phyloP scores from a whole-genome alignment of 192 early-diverging fungal species.

The Backusella mclennaniae region DNA sequence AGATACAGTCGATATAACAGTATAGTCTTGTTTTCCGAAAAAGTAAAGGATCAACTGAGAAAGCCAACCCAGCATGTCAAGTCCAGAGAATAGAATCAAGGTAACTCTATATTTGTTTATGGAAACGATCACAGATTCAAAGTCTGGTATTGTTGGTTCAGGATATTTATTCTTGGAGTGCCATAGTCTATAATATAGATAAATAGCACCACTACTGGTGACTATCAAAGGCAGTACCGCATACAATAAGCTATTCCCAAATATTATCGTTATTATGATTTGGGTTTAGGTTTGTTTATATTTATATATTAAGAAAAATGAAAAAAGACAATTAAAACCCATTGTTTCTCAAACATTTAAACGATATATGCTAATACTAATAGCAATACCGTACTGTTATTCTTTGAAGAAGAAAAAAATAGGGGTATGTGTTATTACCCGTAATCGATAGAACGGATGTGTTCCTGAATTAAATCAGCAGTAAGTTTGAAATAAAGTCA shows the following conservation, averaged over 20 bases:
- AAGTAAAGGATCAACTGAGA: not conserved
- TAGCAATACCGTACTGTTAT: not conserved
- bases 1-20: too few species aligned
- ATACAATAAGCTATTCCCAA: not conserved
- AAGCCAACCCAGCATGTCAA: slow-evolving; percentile 1
- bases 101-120: not conserved
- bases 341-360: not conserved
- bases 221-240: not conserved
- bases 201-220: not conserved
- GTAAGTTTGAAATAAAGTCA: not conserved
- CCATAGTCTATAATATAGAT: not conserved
- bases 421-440: not conserved
- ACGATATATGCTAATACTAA: not conserved
- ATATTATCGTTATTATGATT: not conserved
- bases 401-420: not conserved
- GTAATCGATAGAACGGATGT: not conserved
- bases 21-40: not conserved
- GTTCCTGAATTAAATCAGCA: not conserved
- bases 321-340: not conserved
- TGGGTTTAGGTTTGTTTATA: not conserved
- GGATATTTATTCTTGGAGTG: not conserved
- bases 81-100: not conserved
- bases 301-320: not conserved
- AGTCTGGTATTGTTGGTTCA: not conserved
- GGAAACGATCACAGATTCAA: not conserved